These are phyloP conservation scores for Amauroascus verrucosus DNA, from an alignment of 2,329 filamentous ascomycete genomes.

Conservation along the genomic window DNA sequence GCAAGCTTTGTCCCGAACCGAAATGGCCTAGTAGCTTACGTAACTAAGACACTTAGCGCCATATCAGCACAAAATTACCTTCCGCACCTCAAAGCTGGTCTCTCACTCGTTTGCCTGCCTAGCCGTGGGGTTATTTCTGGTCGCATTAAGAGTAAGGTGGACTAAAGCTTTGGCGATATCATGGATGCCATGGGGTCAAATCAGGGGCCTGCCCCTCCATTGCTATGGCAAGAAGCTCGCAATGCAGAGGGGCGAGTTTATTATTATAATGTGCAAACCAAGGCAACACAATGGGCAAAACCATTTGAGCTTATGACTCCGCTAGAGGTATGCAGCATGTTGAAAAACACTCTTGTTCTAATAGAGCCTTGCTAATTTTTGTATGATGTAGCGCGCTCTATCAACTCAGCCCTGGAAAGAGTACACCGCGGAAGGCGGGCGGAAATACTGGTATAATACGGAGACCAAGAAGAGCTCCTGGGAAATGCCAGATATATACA, in stretches of 20 bases:
- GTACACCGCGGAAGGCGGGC: constrained; percentile 74
- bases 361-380: constrained; percentile 8
- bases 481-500: constrained; percentile 82
- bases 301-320: constrained; percentile 78
- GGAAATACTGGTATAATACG: constrained; percentile 91
- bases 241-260: constrained; percentile 75
- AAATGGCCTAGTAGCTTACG: no score
- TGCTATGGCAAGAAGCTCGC: constrained; percentile 69
- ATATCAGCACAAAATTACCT: no score
- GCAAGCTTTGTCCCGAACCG: no score
- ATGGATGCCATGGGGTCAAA: constrained; percentile 18
- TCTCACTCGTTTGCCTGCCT: no score
- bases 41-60: no score
- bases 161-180: no score
- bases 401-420: constrained; percentile 85
- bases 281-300: constrained; percentile 88
- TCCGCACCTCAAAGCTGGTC: no score
- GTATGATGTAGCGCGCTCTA: constrained; percentile 52
- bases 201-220: constrained; percentile 34
- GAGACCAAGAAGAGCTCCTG: constrained; percentile 87
- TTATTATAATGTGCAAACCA: constrained; percentile 80
- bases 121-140: no score
- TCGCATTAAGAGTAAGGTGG: no score
- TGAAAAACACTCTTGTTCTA: constrained; percentile 11
- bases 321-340: constrained; percentile 53